phyloP scores from a whole-genome alignment of 495 filamentous ascomycete species.

The Tuber aestivum region DNA sequence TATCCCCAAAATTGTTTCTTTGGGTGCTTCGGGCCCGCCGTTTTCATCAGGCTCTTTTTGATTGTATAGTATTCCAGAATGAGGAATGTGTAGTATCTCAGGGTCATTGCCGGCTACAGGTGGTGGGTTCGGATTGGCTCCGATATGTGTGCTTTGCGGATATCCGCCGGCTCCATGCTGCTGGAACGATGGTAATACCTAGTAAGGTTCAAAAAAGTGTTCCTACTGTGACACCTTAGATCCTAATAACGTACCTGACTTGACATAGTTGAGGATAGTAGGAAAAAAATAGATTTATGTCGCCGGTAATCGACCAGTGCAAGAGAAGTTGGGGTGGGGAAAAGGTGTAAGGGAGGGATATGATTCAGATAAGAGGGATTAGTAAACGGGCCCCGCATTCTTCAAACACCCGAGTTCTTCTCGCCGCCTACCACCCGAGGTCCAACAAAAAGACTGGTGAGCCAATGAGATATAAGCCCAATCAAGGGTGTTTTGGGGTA shows the following conservation, averaged over 20 bases:
- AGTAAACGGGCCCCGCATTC: not conserved
- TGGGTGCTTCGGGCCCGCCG: not conserved
- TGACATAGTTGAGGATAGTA: not conserved
- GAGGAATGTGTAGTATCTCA: not conserved
- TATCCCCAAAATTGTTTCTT: not conserved
- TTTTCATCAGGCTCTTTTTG: not conserved
- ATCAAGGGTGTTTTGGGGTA: too few species aligned
- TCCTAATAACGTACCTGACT: not conserved
- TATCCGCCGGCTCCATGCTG: not conserved
- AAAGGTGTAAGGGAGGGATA: not conserved
- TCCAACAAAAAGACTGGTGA: too few species aligned
- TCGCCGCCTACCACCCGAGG: too few species aligned
- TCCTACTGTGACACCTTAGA: not conserved
- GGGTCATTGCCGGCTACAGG: not conserved
- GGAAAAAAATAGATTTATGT: not conserved
- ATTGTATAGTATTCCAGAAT: not conserved
- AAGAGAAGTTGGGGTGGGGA: not conserved
- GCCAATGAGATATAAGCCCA: too few species aligned
- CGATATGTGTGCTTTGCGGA: not conserved
- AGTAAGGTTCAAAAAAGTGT: not conserved
- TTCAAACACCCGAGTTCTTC: too few species aligned
- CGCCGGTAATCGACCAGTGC: not conserved
- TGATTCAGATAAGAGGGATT: not conserved
- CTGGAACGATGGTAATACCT: not conserved
- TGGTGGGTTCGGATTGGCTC: not conserved